Conservation (phyloP, 2,329 filamentous ascomycete species). For the Penicillium sp. region DNA sequence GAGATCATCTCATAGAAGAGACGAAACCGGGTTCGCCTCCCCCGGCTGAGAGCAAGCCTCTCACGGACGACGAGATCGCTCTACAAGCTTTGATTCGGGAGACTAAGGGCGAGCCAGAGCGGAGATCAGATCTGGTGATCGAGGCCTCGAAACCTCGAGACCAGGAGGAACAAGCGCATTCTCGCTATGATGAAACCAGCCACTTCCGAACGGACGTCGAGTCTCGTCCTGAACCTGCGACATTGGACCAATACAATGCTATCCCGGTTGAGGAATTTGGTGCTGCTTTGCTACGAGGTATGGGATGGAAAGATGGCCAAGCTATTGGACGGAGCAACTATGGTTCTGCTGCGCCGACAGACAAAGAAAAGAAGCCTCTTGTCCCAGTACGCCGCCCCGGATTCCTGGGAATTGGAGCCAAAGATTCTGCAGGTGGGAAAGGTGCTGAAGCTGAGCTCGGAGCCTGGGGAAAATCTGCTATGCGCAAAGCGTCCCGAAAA, state of each 20-base stretch:
- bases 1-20: slow-evolving; percentile 31
- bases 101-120: slow-evolving; percentile 42
- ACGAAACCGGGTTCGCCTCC: slow-evolving; percentile 20
- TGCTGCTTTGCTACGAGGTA: slow-evolving; percentile 81
- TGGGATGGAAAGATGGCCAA: slow-evolving; percentile 84
- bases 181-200: slow-evolving; percentile 48
- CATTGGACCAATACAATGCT: slow-evolving; percentile 78
- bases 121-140: slow-evolving; percentile 55
- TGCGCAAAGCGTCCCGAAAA: slow-evolving; percentile 57
- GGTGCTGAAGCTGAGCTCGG: slow-evolving; percentile 68
- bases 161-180: slow-evolving; percentile 20
- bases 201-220: slow-evolving; percentile 70
- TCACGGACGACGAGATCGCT: slow-evolving; percentile 63
- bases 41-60: slow-evolving; percentile 29
- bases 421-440: slow-evolving; percentile 62
- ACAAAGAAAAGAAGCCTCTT: slow-evolving; percentile 59
- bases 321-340: slow-evolving; percentile 57
- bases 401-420: slow-evolving; percentile 84
- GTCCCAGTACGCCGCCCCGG: slow-evolving; percentile 71
- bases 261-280: slow-evolving; percentile 95
- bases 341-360: slow-evolving; percentile 36
- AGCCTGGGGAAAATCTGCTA: slow-evolving; percentile 69
- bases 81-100: slow-evolving; percentile 66
- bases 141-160: slow-evolving; percentile 30
- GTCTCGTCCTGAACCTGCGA: slow-evolving; percentile 71